phyloP scores from a whole-genome alignment of 257 asterid genomes.

The Ilex asprella region DNA sequence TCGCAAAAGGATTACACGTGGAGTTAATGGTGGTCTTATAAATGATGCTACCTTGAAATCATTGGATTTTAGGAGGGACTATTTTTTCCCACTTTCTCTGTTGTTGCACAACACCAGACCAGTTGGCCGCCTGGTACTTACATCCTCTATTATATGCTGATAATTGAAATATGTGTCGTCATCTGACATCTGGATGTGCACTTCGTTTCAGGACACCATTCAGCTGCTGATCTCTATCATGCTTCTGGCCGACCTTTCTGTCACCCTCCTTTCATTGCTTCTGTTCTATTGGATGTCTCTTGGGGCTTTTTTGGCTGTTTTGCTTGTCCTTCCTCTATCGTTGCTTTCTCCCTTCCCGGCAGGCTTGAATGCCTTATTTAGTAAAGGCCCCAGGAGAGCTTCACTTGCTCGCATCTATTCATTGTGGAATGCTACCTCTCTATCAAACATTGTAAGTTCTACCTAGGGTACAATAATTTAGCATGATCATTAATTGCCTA shows the following conservation, averaged over 20 bases:
- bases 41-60: constrained; percentile 67
- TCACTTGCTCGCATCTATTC: constrained; percentile 88
- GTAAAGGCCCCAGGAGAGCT: constrained; percentile 83
- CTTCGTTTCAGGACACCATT: constrained; percentile 76
- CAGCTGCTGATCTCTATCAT: constrained; percentile 73
- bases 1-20: constrained; percentile 71
- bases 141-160: constrained; percentile 16
- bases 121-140: constrained; percentile 83
- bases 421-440: constrained; percentile 85
- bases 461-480: not conserved
- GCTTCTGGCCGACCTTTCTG: constrained; percentile 84
- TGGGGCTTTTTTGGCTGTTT: constrained; percentile 83
- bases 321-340: constrained; percentile 88
- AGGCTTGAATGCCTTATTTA: constrained; percentile 87
- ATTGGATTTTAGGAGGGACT: constrained; percentile 58
- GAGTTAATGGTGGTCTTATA: constrained; percentile 78
- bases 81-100: constrained; percentile 70
- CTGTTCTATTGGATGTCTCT: constrained; percentile 87
- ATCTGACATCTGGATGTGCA: constrained; percentile 21
- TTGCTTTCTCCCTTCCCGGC: constrained; percentile 95
- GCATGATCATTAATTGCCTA: too few relatives aligned
- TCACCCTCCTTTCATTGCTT: constrained; percentile 74
- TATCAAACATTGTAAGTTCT: constrained; percentile 70
- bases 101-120: constrained; percentile 83
- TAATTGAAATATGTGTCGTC: constrained; percentile 10